phyloP scores from a whole-genome alignment of 2,329 filamentous ascomycete species.

The Pyrenophora teres region DNA sequence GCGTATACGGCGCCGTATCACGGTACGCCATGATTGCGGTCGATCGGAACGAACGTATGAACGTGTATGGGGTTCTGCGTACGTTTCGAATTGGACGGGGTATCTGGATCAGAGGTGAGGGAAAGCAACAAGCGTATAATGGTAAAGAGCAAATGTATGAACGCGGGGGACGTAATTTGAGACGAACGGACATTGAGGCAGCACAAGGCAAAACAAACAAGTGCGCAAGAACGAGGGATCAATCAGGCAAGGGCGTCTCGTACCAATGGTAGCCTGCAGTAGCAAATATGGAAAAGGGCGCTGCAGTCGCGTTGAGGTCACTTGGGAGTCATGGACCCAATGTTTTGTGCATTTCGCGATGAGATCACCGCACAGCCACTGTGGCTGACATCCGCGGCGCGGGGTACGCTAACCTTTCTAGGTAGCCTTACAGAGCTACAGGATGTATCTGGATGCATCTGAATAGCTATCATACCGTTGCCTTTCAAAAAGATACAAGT shows the following conservation, averaged over 20 bases:
- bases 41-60: slow-evolving; percentile 12
- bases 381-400: slow-evolving; percentile 12
- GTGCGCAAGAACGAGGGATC: slow-evolving; percentile 15
- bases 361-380: slow-evolving; percentile 13
- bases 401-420: slow-evolving; percentile 6
- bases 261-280: background rate
- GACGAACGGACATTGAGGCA: slow-evolving; percentile 26
- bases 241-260: slow-evolving; percentile 23
- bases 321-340: slow-evolving; percentile 7
- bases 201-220: slow-evolving; percentile 4
- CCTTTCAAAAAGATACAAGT: too few species aligned
- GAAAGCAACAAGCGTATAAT: too few species aligned
- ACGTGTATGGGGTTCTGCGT: background rate
- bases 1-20: slow-evolving; percentile 62
- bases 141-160: slow-evolving; percentile 1
- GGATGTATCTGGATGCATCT: too few species aligned
- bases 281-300: slow-evolving; percentile 14
- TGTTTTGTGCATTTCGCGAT: slow-evolving; percentile 9
- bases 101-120: slow-evolving; percentile 17
- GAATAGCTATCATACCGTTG: too few species aligned
- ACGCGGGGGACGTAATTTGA: slow-evolving; percentile 23
- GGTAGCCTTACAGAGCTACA: background rate
- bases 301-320: slow-evolving; percentile 10
- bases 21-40: slow-evolving; percentile 56
- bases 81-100: background rate